Base-by-base conservation (phyloP, 495 filamentous ascomycete genomes). In the Sordaria brevicollis region DNA sequence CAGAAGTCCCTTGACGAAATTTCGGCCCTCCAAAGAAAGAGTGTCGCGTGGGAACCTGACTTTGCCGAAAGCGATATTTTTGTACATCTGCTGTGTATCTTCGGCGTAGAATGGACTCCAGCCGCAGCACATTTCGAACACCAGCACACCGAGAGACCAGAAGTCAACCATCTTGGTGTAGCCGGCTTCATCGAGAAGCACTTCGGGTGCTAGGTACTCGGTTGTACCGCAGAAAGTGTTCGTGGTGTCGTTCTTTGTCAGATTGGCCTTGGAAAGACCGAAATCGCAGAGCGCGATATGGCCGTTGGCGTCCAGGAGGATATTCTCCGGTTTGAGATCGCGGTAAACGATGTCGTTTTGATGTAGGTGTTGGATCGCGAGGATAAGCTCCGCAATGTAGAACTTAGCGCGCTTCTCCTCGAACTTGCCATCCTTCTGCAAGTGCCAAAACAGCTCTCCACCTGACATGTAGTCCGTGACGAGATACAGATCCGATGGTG, bases 401-500 rank as follows among this genome's bases (percentile, higher is more conserved):
- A 99, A 99, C 80, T 97, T 99, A 67, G 96, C 95, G 6, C 95
- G 89, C 69, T 90, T 90, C 81, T 98, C 95, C 72, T 94, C 89
- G 78, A 99, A 99, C 19, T 93, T 90, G 43, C 96, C 96, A 77
- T 98, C 95, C 80, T 96, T 96, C 77, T 99, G 95, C 54, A 99
- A 81, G 83, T 99, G 95, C 93, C 94, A 99, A 81, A 99, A 99
- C 1, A 99, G 82, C 78, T 98, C 95, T 38, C 95, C 96, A 5
- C 95, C 95, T 5, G 96, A 98, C 95, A 99, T 98, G 83, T 97
- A 99, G 77, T 97, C 96, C n/a, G 96, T 98, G 31, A 99, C 96
- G 2, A 99, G 85, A 78, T 97, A 98, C 1, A 99, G 88, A 77
- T 99, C 95, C 11, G 93, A 94, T 5, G 94, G 92, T 0, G 95